Conservation (phyloP, 2,329 filamentous ascomycete species). For the Bipolaris oryzae region DNA sequence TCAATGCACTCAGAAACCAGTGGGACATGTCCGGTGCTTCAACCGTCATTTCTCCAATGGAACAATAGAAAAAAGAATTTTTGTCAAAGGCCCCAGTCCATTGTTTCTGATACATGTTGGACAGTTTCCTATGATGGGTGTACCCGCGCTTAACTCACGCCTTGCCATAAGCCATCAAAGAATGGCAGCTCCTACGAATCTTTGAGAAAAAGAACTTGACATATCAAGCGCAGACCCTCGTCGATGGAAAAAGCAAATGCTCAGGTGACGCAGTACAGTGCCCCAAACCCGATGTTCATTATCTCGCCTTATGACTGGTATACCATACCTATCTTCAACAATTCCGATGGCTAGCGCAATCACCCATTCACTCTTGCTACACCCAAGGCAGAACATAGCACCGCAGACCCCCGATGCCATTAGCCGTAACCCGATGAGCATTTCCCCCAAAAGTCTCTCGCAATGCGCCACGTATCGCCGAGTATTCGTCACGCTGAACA, state of each 20-base stretch:
- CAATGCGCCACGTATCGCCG: not conserved
- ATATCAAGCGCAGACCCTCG: too few relatives aligned
- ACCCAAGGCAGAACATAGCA: not conserved
- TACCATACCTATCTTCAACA: not conserved
- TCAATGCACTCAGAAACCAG: constrained; percentile 32
- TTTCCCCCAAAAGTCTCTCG: not conserved
- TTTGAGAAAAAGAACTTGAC: not conserved
- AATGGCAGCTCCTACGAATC: not conserved
- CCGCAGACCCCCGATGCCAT: not conserved
- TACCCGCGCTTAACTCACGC: not conserved
- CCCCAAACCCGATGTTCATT: not conserved
- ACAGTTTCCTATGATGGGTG: not conserved
- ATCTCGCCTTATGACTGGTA: not conserved
- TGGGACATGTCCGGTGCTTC: constrained; percentile 25
- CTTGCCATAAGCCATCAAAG: not conserved
- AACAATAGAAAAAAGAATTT: not conserved
- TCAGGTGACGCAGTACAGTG: not conserved
- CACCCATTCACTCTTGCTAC: not conserved
- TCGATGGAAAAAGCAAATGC: too few relatives aligned
- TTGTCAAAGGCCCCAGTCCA: not conserved
- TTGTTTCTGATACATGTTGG: not conserved
- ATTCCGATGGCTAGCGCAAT: not conserved
- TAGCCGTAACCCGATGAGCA: not conserved
- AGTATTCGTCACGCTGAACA: not conserved
- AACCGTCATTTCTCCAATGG: constrained; percentile 1